Conservation (phyloP, 2,329 filamentous ascomycete species). For the Simplicillium sp. region DNA sequence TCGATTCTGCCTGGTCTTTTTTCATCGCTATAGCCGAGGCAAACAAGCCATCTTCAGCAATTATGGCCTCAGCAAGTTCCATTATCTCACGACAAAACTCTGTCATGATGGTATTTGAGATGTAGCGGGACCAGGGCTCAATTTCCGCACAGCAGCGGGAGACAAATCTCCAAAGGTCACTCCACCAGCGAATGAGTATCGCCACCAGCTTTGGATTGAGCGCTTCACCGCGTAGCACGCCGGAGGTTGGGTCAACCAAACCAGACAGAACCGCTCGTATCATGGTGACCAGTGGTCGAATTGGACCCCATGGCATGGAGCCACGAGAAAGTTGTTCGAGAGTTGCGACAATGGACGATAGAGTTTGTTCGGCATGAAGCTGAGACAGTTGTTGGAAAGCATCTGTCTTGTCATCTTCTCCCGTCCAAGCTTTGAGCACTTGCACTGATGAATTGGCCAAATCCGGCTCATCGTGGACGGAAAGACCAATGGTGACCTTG, state of each 20-base stretch:
- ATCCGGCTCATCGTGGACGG: conserved; percentile 71
- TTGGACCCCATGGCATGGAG: conserved; percentile 43
- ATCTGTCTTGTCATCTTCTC: conserved; percentile 41
- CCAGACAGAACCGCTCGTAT: conserved; percentile 46
- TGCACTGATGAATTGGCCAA: conserved; percentile 74
- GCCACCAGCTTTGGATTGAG: conserved; percentile 53
- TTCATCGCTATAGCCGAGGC: conserved; percentile 46
- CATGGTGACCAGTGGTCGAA: conserved; percentile 46
- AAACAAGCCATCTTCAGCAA: conserved; percentile 78
- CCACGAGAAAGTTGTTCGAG: conserved; percentile 23
- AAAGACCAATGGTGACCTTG: conserved; percentile 64
- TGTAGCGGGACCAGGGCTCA: conserved; percentile 69
- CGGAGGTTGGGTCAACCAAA: conserved; percentile 45
- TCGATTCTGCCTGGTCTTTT: conserved; percentile 26
- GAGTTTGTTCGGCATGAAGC: conserved; percentile 27
- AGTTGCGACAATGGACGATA: conserved; percentile 33
- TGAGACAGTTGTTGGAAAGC: conserved; percentile 29
- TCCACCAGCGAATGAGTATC: conserved; percentile 72
- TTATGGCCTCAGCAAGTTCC: conserved; percentile 79
- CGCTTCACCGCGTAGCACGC: conserved; percentile 43
- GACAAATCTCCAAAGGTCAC: conserved; percentile 71
- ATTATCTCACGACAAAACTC: conserved; percentile 93
- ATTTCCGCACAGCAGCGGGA: conserved; percentile 75
- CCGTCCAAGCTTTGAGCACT: conserved; percentile 73
- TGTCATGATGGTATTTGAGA: conserved; percentile 72